Evolutionary conservation across 768 basidiomycete genomes (phyloP), one percentile per base, ranked within the genome.

Genomic region (Leccinum fibrillosum): DNA sequence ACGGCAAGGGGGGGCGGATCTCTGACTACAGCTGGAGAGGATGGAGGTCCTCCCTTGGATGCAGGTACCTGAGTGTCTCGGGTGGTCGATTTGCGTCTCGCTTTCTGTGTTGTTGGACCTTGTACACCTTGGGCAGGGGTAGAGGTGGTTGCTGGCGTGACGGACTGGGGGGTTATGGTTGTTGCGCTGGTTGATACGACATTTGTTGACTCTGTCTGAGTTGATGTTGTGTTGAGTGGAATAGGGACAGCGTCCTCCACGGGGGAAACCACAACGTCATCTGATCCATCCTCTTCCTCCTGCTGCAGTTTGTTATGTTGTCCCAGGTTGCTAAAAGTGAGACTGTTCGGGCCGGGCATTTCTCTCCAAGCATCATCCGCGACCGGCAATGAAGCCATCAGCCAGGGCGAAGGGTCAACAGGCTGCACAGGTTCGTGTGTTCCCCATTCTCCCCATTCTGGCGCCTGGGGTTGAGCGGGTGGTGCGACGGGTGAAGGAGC

Each of bases 261-360:
- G 15, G 65, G 52, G 56, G 65, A 61, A 55, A 68, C 57, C 26
- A 59, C 57, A 37, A 62, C 35, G 47, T 63, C 54, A 53, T 61
- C 52, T 50, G 57, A 42, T 57, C 39, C 61, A 34, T 61, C 65
- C 25, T 67, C 75, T 35, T 75, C 67, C 32, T 76, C 74, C 49
- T 79, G 73, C 56, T 82, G 78, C 52, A 82, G 75, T 61, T 79
- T 79, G 58, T 84, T 83, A 61, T 86, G 84, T 52, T 85, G 83
- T 9, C 80, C 82, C 19, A 86, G 71, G 62, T 84, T 85, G 53
- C 78, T 81, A 56, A 81, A 76, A 0, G 86, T 84, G 19, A 86
- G 74, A 58, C 82, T 82, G 59, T 79, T 77, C 11, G 79, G 75
- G 15, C 76, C 77, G 2, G 76, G 75, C 19, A 66, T 56, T 48